Evolutionary conservation across 768 basidiomycete species (phyloP).

Genomic region (Pleurotus pulmonarius): DNA sequence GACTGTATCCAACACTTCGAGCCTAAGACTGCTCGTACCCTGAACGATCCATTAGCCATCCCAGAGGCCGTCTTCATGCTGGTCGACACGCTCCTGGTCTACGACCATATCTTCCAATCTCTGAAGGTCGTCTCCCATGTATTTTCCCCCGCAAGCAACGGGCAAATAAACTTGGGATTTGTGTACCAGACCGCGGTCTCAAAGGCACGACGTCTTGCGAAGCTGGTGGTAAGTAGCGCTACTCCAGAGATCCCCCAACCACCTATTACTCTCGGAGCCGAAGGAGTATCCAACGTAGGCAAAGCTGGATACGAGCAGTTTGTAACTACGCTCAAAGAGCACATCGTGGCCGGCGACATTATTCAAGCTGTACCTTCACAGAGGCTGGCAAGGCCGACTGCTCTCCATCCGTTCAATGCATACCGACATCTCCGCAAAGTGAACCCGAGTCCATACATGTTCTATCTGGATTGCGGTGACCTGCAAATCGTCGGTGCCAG

Average conservation of each 20-base stretch:
- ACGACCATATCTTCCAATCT: constrained; percentile 94
- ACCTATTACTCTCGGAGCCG: constrained; percentile 59
- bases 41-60: constrained; percentile 78
- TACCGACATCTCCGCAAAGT: constrained; percentile 91
- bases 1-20: constrained; percentile 97
- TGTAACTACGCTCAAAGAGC: constrained; percentile 89
- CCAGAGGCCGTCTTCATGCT: constrained; percentile 98
- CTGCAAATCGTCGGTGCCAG: constrained; percentile 96
- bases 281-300: constrained; percentile 87
- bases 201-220: constrained; percentile 80
- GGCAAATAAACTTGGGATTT: constrained; percentile 66
- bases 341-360: constrained; percentile 94
- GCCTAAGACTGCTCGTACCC: constrained; percentile 77
- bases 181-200: constrained; percentile 86
- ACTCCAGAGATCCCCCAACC: constrained; percentile 69
- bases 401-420: constrained; percentile 94
- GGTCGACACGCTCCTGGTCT: constrained; percentile 91
- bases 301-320: constrained; percentile 88
- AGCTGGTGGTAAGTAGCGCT: constrained; percentile 45
- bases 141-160: constrained; percentile 72
- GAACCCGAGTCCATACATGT: constrained; percentile 99
- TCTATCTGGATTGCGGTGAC: constrained; percentile 92
- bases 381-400: constrained; percentile 78
- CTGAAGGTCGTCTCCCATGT: constrained; percentile 97
- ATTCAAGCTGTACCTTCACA: constrained; percentile 99